Evolutionary conservation across 2,329 filamentous ascomycete genomes (phyloP).

Genomic region (Ceratocystis harringtonii): DNA sequence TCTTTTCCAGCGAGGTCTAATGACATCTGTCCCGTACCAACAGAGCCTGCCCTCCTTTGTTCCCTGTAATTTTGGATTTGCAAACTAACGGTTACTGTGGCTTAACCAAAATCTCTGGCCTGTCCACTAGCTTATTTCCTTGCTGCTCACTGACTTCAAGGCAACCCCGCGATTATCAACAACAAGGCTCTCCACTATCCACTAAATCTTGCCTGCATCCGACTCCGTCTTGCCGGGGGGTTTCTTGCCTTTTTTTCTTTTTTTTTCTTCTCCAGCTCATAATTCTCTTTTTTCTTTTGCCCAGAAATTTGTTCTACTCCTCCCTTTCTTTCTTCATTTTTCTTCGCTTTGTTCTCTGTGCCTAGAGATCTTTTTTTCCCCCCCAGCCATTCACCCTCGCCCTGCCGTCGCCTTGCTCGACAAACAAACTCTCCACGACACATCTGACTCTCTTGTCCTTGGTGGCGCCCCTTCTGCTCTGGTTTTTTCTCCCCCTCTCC

Average conservation of each 20-base stretch:
- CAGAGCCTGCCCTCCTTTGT: neutral
- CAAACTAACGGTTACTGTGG: neutral
- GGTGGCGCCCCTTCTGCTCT: neutral
- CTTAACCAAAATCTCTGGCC: neutral
- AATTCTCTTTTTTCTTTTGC: neutral
- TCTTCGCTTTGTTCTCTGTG: no score
- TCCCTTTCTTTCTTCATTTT: neutral
- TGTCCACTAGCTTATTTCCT: slow-evolving; percentile 1
- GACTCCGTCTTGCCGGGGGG: neutral
- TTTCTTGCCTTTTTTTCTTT: neutral
- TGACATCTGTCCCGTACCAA: slow-evolving; percentile 9
- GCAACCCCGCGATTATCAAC: slow-evolving; percentile 12
- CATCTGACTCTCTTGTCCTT: neutral
- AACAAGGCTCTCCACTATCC: neutral
- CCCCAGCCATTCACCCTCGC: neutral
- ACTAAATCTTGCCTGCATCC: slow-evolving; percentile 2
- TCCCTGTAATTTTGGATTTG: neutral
- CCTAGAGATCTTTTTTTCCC: no score
- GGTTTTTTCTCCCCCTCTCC: neutral
- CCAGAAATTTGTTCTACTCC: neutral
- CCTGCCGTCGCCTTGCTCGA: neutral
- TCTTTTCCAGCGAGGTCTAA: neutral
- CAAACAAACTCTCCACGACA: neutral
- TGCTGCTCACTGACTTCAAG: neutral
- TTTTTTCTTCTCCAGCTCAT: neutral